Evolutionary conservation across 2,329 filamentous ascomycete genomes (phyloP), one percentile per base, ranked within the genome.

Genomic region (Xylariomycetidae sp.): DNA sequence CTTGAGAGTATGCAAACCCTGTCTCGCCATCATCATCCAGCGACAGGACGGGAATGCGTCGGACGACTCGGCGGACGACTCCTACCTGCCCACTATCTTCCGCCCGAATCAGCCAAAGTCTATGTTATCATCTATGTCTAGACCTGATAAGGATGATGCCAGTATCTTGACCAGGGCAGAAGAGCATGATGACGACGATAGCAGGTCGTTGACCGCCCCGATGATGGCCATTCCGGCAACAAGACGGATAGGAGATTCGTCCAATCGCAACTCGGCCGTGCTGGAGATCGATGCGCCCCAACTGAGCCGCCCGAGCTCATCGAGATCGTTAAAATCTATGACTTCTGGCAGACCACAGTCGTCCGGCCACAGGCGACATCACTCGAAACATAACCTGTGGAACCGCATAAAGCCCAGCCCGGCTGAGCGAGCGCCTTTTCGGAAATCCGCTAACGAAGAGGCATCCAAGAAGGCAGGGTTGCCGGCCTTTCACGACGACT

Each of bases 401-500:
- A 81, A 84, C 11, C 80, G 84, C 33, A 77, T 89, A 46, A 92
- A 85, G 54, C 60, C 76, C 6, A 69, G 73, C 5, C 67, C 80
- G 13, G 87, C 94, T 38, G 87, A 96, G 41, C 76, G 86, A 37
- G 90, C 87, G 0, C 92, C 92, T 0, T 97, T 97, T 46, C 87
- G 88, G 34, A 84, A 83, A 38, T 72, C 80, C 9, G 67, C 72
- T 13, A 79, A 68, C 8, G 78, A 94, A 33, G 82, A 88, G 38
- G 64, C 72, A 30, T 66, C 71, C 4, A 78, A 74, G 42, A 82
- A 80, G 43, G 67, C 77, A 6, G 78, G 80, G 26, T 72, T 95
- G 22, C 83, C 89, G 12, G 88, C 88, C n/a, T 97, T 98, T 49
- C 92, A 98, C 57, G 88, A 92, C 53, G 92, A 98, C 65, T 97